Base-by-base conservation (phyloP, 805 yeast genomes). In the Saturnispora quitensis region DNA sequence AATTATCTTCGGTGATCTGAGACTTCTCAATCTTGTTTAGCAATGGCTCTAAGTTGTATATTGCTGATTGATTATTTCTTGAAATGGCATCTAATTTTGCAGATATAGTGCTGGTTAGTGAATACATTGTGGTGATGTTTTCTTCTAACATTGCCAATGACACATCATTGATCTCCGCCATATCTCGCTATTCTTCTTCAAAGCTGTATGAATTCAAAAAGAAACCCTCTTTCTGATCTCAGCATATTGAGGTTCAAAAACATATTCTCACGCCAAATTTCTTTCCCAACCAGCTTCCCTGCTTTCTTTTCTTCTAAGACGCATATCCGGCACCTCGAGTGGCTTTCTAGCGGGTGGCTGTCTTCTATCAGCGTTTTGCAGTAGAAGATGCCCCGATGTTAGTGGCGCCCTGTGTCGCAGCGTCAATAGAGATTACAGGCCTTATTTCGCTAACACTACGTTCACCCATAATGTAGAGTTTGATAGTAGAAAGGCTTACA, bases 111-210 rank as follows among this genome's bases (percentile, higher is more conserved):
- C 66, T 61, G 9, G 89, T 77, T 40, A 88, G 67, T 18, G 71
- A 73, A 40, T 77, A 75, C 3, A 88, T 78, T 50, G 80, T 76
- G 47, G 73, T 66, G 34, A 90, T 72, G 50, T 85, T 82, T 60
- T 86, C 93, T 49, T 87, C 85, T 33, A 89, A 74, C 4, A 89
- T 89, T 2, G 88, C 82, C 34, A 88, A 82, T 58, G 89, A 96
- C 2, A 90, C 89, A 63, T 84, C 91, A 60, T 86, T 90, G 2
- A 81, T 20, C 24, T 34, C 42, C 22, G 27, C 35, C 45, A 36
- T 44, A n/a, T n/a, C 22, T 22, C n/a, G 8, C 35, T 27, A 22
- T 24, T 33, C 34, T 25, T 31, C 34, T 31, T 10, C 13, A 4
- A 10, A 10, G 5, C 34, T 9, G 13, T 13, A 9, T 13, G 15